Percentiles rank a stretch among this genome's conserved stretches.
These are phyloP conservation scores for Chloranthus sessilifolius DNA, from an alignment of 164 flowering plant species.

Conservation along the genomic window DNA sequence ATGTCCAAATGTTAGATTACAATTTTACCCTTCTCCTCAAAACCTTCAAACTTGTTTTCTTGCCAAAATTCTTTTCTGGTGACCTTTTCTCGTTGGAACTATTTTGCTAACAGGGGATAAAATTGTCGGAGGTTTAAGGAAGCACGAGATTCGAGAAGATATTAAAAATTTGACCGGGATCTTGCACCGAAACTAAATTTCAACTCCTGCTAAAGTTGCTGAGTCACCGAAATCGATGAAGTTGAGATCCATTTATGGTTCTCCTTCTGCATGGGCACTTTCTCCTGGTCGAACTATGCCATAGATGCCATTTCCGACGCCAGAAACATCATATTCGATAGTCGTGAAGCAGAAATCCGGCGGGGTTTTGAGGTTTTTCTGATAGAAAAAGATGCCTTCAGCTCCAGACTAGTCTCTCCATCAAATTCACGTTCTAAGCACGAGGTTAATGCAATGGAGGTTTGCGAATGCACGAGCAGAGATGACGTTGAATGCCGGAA, in stretches of 20 bases:
- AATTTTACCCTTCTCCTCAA: too few species aligned
- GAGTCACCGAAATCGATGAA: not conserved
- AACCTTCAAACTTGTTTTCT: too few species aligned
- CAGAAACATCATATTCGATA: not conserved
- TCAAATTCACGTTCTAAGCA: not conserved
- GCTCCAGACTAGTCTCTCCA: not conserved
- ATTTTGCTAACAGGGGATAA: too few species aligned
- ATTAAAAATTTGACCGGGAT: too few species aligned
- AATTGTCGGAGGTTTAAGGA: too few species aligned
- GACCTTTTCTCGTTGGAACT: too few species aligned
- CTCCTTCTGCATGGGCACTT: not conserved
- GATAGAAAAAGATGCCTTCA: not conserved
- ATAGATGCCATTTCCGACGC: not conserved
- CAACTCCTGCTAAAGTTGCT: not conserved
- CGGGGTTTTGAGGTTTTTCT: not conserved
- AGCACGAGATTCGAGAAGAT: too few species aligned
- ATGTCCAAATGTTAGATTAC: too few species aligned
- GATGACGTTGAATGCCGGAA: not conserved
- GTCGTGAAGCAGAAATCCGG: not conserved
- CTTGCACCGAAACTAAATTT: too few species aligned
- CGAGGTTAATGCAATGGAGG: not conserved
- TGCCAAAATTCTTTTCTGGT: too few species aligned
- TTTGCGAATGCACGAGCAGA: not conserved
- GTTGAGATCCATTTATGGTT: not conserved
- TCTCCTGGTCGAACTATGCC: not conserved